Conservation (phyloP, 768 basidiomycete genomes). For the Psilocybe cubensis region DNA sequence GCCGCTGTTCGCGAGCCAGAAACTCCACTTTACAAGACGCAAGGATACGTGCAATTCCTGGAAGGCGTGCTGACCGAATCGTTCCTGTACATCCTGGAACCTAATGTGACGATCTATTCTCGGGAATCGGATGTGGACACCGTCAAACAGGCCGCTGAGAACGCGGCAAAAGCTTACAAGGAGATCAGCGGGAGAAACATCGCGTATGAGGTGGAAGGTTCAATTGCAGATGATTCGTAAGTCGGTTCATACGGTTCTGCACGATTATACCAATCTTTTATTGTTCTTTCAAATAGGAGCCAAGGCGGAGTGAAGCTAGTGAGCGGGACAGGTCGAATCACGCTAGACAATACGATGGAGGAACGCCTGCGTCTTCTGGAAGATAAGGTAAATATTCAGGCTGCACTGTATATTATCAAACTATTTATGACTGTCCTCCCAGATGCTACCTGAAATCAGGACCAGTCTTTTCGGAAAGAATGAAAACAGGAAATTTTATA, state of each 20-base stretch:
- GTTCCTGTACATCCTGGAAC: slow-evolving; percentile 81
- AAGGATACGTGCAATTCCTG: slow-evolving; percentile 79
- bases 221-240: slow-evolving; percentile 71
- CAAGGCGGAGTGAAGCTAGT: slow-evolving; percentile 85
- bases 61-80: slow-evolving; percentile 87
- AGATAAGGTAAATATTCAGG: slow-evolving; percentile 65
- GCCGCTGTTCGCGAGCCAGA: slow-evolving; percentile 66
- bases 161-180: slow-evolving; percentile 69
- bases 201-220: slow-evolving; percentile 59
- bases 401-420: background rate
- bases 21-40: slow-evolving; percentile 62
- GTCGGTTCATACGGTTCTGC: slow-evolving; percentile 22
- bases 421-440: background rate
- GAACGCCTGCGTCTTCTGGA: slow-evolving; percentile 89
- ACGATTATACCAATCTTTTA: background rate
- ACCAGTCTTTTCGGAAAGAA: slow-evolving; percentile 88
- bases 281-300: slow-evolving; percentile 38
- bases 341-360: slow-evolving; percentile 93
- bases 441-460: slow-evolving; percentile 98
- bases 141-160: slow-evolving; percentile 64
- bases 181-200: slow-evolving; percentile 77
- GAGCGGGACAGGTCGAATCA: slow-evolving; percentile 77
- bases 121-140: slow-evolving; percentile 69
- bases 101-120: slow-evolving; percentile 63
- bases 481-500: slow-evolving; percentile 91